Evolutionary conservation across 345 rosid species (phyloP).

Genomic region (Euphorbia pulcherrima): DNA sequence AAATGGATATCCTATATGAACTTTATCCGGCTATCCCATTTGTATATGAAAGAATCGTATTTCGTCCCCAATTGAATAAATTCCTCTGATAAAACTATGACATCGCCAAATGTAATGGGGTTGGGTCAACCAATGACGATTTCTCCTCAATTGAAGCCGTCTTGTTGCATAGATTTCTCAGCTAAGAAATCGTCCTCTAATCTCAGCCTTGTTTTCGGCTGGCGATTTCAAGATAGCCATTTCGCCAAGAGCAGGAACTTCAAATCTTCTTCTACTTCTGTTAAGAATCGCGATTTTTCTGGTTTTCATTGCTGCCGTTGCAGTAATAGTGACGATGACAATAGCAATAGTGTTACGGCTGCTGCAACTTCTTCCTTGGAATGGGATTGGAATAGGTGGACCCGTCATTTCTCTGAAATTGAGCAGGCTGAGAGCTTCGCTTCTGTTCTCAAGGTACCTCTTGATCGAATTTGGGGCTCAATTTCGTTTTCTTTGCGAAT

Average conservation of each 20-base stretch:
- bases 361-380: constrained; percentile 37
- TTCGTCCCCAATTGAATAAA: no score
- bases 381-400: constrained; percentile 96
- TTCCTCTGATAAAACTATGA: constrained; percentile 15
- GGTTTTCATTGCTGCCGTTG: constrained; percentile 36
- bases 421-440: constrained; percentile 72
- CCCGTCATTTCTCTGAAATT: constrained; percentile 71
- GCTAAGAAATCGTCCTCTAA: constrained; percentile 30
- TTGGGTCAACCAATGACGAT: constrained; percentile 35
- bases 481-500: background rate
- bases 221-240: constrained; percentile 4
- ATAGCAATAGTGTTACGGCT: constrained; percentile 11
- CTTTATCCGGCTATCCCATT: no score
- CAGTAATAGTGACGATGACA: constrained; percentile 24
- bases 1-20: no score
- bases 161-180: constrained; percentile 30
- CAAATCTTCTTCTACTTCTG: constrained; percentile 16
- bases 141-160: constrained; percentile 35
- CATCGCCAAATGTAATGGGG: constrained; percentile 39
- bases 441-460: constrained; percentile 70
- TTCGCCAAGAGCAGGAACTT: background rate
- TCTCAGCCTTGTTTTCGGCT: constrained; percentile 35
- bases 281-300: constrained; percentile 30
- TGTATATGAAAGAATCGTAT: no score
- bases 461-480: background rate